A percentile compares a stretch with the other conserved stretches of the same genome.
Conservation (phyloP, 2,329 filamentous ascomycete genomes). For the Epichloe sibirici region DNA sequence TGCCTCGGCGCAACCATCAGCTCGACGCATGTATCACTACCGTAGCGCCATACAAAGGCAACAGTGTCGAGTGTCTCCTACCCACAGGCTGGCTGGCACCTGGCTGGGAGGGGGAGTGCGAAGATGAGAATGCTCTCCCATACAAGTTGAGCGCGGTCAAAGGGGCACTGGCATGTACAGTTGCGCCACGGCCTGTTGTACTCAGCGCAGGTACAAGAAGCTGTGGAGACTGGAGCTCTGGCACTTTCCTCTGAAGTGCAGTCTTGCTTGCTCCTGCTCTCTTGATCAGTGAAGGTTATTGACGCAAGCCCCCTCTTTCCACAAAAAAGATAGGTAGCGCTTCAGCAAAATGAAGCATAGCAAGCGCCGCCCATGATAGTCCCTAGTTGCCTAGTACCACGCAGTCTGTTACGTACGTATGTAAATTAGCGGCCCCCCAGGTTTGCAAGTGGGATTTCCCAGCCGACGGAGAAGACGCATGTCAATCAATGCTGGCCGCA, state of each 20-base stretch:
- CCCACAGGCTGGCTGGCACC: not conserved
- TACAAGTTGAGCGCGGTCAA: not conserved
- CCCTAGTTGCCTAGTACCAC: not conserved
- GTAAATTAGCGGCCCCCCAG: not conserved
- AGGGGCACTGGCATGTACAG: not conserved
- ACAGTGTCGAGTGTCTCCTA: not conserved
- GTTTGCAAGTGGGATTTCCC: not conserved
- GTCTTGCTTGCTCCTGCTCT: not conserved
- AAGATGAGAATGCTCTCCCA: not conserved
- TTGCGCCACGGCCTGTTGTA: not conserved
- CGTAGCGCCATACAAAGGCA: constrained; percentile 14
- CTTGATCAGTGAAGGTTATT: too few relatives aligned
- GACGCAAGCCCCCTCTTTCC: not conserved
- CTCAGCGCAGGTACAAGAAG: not conserved
- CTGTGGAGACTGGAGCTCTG: not conserved
- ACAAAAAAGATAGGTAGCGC: too few relatives aligned
- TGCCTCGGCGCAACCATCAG: constrained; percentile 22
- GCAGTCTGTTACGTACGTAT: not conserved
- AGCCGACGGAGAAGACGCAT: not conserved
- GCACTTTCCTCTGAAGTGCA: not conserved
- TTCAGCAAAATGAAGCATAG: not conserved
- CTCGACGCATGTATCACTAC: constrained; percentile 24
- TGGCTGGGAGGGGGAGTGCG: not conserved
- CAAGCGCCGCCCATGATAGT: not conserved
- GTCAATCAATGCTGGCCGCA: not conserved